These are phyloP conservation scores for Colletotrichum karsti DNA, from an alignment of 2,329 filamentous ascomycete genomes.

Conservation along the genomic window DNA sequence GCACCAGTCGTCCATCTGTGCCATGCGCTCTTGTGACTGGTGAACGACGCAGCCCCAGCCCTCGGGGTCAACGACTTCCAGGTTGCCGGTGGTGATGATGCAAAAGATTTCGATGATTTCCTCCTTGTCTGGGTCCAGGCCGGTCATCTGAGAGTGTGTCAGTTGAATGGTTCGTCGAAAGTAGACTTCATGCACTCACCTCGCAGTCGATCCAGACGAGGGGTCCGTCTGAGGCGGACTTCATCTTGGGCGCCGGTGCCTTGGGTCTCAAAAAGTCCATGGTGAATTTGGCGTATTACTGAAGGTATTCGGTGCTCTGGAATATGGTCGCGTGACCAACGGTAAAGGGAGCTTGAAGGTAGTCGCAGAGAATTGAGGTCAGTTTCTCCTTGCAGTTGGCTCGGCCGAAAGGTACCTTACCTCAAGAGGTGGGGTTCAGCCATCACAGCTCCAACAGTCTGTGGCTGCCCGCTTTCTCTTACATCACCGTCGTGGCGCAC, in stretches of 20 bases:
- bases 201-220: conserved; percentile 87
- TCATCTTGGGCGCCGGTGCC: neutral
- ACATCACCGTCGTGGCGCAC: neutral
- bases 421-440: neutral
- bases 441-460: neutral
- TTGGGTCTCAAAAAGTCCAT: conserved; percentile 25
- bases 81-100: conserved; percentile 83
- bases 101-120: conserved; percentile 93
- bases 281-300: neutral
- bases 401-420: neutral
- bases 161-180: neutral
- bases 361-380: neutral
- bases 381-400: neutral
- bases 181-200: conserved; percentile 40
- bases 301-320: neutral
- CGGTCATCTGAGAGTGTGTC: conserved; percentile 80
- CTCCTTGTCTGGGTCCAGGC: conserved; percentile 79
- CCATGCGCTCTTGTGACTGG: conserved; percentile 74
- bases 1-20: conserved; percentile 91
- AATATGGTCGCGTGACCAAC: neutral
- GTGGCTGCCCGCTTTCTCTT: neutral
- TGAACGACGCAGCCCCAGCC: conserved; percentile 87
- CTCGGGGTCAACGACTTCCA: conserved; percentile 77
- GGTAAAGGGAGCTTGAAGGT: neutral
- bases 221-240: conserved; percentile 55